A percentile compares a stretch with the other conserved stretches of the same genome.
phyloP scores from a whole-genome alignment of 805 yeast genomes.

The Kuraishia capsulata region DNA sequence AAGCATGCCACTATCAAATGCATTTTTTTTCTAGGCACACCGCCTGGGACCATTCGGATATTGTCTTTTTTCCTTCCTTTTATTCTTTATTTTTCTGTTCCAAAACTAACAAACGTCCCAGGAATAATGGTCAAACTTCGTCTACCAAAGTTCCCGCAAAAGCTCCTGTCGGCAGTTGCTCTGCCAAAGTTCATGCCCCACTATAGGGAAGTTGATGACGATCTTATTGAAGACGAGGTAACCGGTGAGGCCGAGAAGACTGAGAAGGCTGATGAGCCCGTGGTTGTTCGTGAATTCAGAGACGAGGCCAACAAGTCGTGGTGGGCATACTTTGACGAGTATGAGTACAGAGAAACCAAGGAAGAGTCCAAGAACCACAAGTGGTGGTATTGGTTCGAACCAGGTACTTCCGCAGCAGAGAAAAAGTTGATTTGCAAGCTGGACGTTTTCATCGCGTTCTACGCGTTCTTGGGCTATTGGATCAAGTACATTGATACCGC shows the following conservation, averaged over 20 bases:
- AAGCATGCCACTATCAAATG: too few species aligned
- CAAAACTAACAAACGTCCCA: too few species aligned
- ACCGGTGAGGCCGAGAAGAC: slow-evolving; percentile 1
- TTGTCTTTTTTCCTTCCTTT: too few species aligned
- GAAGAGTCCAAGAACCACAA: slow-evolving; percentile 21
- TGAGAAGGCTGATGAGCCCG: slow-evolving; percentile 10
- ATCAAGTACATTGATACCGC: slow-evolving; percentile 55
- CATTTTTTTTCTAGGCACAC: too few species aligned
- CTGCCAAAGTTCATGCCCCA: too few species aligned
- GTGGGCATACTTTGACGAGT: slow-evolving; percentile 53
- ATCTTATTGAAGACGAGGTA: neutral
- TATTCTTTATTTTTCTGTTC: too few species aligned
- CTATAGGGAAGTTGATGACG: neutral
- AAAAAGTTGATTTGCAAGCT: slow-evolving; percentile 40
- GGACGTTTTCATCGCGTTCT: slow-evolving; percentile 45
- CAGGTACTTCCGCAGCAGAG: slow-evolving; percentile 38
- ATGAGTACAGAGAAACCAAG: slow-evolving; percentile 43
- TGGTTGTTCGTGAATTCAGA: slow-evolving; percentile 28
- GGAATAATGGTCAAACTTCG: too few species aligned
- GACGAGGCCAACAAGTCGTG: slow-evolving; percentile 46
- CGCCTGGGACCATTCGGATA: too few species aligned
- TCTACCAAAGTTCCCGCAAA: too few species aligned
- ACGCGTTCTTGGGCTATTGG: slow-evolving; percentile 56
- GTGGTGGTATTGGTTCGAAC: slow-evolving; percentile 51
- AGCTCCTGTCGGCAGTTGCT: too few species aligned